Evolutionary conservation across 2,329 filamentous ascomycete genomes (phyloP), one percentile per base, ranked within the genome.

Genomic region (Alternaria solani): DNA sequence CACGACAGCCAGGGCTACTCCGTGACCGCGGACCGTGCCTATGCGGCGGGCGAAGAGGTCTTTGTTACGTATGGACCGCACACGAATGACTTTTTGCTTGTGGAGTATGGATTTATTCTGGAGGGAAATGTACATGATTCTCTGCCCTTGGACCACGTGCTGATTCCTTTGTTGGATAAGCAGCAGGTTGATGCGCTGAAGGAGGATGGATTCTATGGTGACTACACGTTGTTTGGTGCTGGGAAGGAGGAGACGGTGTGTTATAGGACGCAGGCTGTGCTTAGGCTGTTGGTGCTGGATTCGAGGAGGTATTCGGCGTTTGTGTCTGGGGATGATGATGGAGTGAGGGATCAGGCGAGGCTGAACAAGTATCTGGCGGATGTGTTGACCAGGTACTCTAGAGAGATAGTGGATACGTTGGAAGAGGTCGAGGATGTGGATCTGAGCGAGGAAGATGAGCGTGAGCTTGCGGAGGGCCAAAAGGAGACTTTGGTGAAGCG

Each of bases 31-130:
- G 78, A 83, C 47, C 75, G 80, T 2, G 71, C 79, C 0, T 88
- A 90, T 69, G 74, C 73, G 1, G 68, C 75, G 2, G 88, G 87
- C 8, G 86, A 90, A 20, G 91, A 93, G 78, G 79, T 94, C 1
- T 86, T 85, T 61, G 87, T 91, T 26, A 87, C 85, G 28, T 94
- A 94, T 68, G 91, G 91, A 3, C 75, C 83, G 1, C 91, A 93
- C 73, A 84, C 84, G 28, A 91, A 92, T 63, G 91, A 93, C 71
- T 90, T 91, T 66, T 78, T 93, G 18, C 83, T 93, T 2, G 84
- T 87, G 0, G 90, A 93, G 76, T 94, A 84, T 57, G 82, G 82
- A n/a, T 84, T 84, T 67, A 74, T 83, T 14, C 74, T 79, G 1
- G 63, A 62, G 1, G 62, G 54, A 9, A 81, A 79, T 56, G 56